phyloP scores from a whole-genome alignment of 2,329 filamentous ascomycete species.

The Ophiostoma montium region DNA sequence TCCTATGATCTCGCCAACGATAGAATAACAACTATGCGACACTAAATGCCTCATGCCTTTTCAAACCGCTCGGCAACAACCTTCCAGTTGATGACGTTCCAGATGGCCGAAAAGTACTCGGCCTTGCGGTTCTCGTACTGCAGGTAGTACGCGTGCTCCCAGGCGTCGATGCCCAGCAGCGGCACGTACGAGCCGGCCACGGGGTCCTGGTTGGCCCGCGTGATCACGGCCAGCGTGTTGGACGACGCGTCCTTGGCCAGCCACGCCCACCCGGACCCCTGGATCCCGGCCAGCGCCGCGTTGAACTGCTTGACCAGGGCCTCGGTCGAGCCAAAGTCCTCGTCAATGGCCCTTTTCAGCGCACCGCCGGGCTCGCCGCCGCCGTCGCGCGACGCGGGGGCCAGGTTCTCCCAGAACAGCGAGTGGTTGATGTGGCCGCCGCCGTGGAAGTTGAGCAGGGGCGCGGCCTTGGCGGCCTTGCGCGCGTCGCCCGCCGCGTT shows the following conservation, averaged over 20 bases:
- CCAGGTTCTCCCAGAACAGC: constrained; percentile 81
- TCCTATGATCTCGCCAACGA: too few relatives aligned
- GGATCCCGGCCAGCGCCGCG: constrained; percentile 55
- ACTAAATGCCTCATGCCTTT: constrained; percentile 9
- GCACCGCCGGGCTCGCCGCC: constrained; percentile 47
- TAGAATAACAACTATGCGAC: too few relatives aligned
- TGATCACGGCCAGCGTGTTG: constrained; percentile 48
- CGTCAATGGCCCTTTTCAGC: constrained; percentile 49
- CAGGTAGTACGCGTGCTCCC: constrained; percentile 93
- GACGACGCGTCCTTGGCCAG: constrained; percentile 57
- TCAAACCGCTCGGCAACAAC: constrained; percentile 62
- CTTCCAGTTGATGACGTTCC: constrained; percentile 96
- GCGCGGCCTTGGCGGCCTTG: constrained; percentile 35
- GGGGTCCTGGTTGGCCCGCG: constrained; percentile 78
- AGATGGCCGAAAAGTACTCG: constrained; percentile 86
- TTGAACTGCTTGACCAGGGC: constrained; percentile 54
- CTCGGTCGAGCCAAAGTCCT: constrained; percentile 53
- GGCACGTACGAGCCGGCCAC: constrained; percentile 72
- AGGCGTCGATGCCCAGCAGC: constrained; percentile 80
- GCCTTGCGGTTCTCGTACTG: constrained; percentile 97
- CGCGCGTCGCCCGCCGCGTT: constrained; percentile 45
- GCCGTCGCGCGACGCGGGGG: constrained; percentile 47
- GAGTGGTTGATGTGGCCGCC: constrained; percentile 90
- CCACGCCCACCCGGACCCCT: constrained; percentile 88
- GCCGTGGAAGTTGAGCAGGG: constrained; percentile 67